Percentiles rank a stretch among this genome's conserved stretches.
Conservation (phyloP, 495 filamentous ascomycete species). For the Glarea lozoyensis region DNA sequence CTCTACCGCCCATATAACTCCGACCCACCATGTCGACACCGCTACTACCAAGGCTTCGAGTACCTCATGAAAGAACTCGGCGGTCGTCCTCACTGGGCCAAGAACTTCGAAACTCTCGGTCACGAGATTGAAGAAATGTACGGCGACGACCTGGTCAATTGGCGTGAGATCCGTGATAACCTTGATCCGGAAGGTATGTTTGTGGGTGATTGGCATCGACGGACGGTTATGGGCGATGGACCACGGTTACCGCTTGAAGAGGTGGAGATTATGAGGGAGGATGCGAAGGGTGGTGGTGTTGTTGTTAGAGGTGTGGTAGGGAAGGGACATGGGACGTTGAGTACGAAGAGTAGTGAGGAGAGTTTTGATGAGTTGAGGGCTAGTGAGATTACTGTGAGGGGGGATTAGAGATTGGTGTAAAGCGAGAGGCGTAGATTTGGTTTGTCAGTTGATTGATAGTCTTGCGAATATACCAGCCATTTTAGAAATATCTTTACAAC, state of each 20-base stretch:
- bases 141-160: constrained; percentile 49
- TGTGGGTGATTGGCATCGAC: constrained; percentile 79
- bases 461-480: no score
- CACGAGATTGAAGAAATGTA: constrained; percentile 48
- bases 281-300: constrained; percentile 15
- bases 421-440: no score
- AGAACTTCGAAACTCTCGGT: constrained; percentile 67
- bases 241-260: constrained; percentile 18
- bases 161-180: constrained; percentile 56
- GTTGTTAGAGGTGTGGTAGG: constrained; percentile 10
- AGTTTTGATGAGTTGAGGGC: constrained; percentile 18
- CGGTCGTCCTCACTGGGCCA: constrained; percentile 94
- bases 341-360: constrained; percentile 14
- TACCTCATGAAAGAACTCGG: constrained; percentile 89
- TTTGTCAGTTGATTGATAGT: no score
- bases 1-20: constrained; percentile 82
- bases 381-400: constrained; percentile 14
- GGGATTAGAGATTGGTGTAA: no score
- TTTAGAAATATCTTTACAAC: no score
- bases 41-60: constrained; percentile 93
- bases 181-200: constrained; percentile 92
- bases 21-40: constrained; percentile 66
- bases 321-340: not conserved
- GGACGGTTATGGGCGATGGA: constrained; percentile 49
- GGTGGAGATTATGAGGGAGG: constrained; percentile 9